Conservation (phyloP, 2,329 filamentous ascomycete genomes). For the Chlorencoelia australis region DNA sequence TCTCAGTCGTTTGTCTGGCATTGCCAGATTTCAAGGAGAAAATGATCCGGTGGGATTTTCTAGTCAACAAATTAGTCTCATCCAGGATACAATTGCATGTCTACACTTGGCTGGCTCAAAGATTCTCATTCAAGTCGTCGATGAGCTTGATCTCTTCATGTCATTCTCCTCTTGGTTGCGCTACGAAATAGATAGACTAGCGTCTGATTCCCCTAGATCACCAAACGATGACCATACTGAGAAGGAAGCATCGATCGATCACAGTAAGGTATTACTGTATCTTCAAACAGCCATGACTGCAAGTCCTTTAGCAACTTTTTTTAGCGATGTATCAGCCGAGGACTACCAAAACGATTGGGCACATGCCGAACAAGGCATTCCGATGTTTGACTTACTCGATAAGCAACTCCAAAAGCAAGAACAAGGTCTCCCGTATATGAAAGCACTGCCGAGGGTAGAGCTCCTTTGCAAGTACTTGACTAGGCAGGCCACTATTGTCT, state of each 20-base stretch:
- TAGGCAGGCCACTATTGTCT: conserved; percentile 48
- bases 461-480: conserved; percentile 52
- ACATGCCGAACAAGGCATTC: conserved; percentile 34
- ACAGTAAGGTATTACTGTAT: conserved; percentile 64
- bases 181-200: conserved; percentile 70
- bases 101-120: conserved; percentile 68
- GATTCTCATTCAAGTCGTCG: conserved; percentile 58
- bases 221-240: conserved; percentile 63
- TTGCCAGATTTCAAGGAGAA: conserved; percentile 68
- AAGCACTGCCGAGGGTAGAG: conserved; percentile 49
- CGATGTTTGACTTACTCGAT: conserved; percentile 37
- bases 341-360: conserved; percentile 39
- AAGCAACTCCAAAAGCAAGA: conserved; percentile 24
- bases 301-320: conserved; percentile 55
- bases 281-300: conserved; percentile 59
- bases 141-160: conserved; percentile 68
- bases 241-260: conserved; percentile 67
- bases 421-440: conserved; percentile 30
- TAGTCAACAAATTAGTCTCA: conserved; percentile 48
- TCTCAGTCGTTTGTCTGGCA: conserved; percentile 70
- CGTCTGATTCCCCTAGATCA: conserved; percentile 48
- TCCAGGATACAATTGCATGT: conserved; percentile 63
- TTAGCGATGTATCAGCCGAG: conserved; percentile 40
- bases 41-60: conserved; percentile 58
- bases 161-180: conserved; percentile 78